Base-by-base conservation (phyloP, 495 filamentous ascomycete species). In the Lophiotrema nucula region DNA sequence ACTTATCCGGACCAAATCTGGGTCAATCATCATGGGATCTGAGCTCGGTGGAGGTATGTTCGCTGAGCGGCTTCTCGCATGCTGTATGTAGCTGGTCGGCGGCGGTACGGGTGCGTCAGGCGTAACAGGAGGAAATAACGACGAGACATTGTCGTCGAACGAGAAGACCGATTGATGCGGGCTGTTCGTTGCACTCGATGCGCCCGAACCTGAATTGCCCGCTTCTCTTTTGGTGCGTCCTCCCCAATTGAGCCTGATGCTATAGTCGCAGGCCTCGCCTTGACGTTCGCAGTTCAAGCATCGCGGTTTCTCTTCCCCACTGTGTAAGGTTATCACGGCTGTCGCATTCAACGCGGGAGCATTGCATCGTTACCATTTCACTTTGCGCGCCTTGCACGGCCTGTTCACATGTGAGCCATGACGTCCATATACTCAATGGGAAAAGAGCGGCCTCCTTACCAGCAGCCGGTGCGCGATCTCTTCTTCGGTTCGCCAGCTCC, bases 401-500 rank as follows among this genome's bases (percentile, higher is more conserved):
- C 65, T 67, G 44, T n/a, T 43, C n/a, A n/a, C n/a, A n/a, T n/a
- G n/a, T n/a, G n/a, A n/a, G n/a, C n/a, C n/a, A n/a, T n/a, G n/a
- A n/a, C n/a, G n/a, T n/a, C n/a, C n/a, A n/a, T n/a, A n/a, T n/a
- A n/a, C n/a, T n/a, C n/a, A n/a, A n/a, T n/a, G n/a, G n/a, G n/a
- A n/a, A n/a, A n/a, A n/a, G n/a, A n/a, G n/a, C n/a, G n/a, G n/a
- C n/a, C n/a, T n/a, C n/a, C 83, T 76, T 73, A 91, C 89, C 89
- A 92, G 73, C 89, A 95, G 60, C 89, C 89, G 74, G 88, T 90
- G 41, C 89, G 81, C 67, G 88, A 91, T 69, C 89, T 77, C 65
- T 80, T 77, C 67, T 78, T 77, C 35, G 75, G 72, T 54, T 76
- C 76, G 37, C 61, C 55, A 27, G 67, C 66, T 16, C 64, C 54